phyloP scores from a whole-genome alignment of 768 basidiomycete species.

The Naganishia kalamii region DNA sequence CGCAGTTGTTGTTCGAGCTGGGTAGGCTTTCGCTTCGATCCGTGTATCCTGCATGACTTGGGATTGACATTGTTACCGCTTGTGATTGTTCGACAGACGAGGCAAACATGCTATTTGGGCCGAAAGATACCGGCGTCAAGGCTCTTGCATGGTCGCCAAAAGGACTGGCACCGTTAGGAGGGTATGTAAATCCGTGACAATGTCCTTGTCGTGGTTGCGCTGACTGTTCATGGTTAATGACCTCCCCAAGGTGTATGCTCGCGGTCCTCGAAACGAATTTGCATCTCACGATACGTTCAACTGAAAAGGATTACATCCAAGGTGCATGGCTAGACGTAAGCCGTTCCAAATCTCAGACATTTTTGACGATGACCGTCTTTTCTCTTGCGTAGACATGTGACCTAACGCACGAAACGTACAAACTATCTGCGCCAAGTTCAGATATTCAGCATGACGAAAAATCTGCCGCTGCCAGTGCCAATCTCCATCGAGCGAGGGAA shows the following conservation, averaged over 20 bases:
- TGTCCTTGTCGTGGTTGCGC: neutral
- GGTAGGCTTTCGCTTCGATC: neutral
- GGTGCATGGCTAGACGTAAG: neutral
- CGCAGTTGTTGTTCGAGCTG: neutral
- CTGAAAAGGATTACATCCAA: neutral
- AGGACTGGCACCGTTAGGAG: slow-evolving; percentile 4
- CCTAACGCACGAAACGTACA: neutral
- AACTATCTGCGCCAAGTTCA: neutral
- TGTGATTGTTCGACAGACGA: neutral
- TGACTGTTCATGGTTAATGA: neutral
- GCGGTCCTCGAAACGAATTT: slow-evolving; percentile 9
- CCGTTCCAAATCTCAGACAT: neutral
- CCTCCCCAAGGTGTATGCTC: neutral
- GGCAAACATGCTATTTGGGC: slow-evolving; percentile 10
- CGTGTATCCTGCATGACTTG: neutral
- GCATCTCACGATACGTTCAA: slow-evolving; percentile 5
- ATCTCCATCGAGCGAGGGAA: neutral
- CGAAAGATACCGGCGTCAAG: slow-evolving; percentile 9
- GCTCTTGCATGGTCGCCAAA: slow-evolving; percentile 10
- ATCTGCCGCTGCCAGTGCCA: neutral
- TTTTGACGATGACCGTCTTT: neutral
- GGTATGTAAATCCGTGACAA: neutral
- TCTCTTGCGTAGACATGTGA: neutral
- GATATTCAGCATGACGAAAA: neutral
- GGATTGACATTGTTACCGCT: neutral